Conservation (phyloP, 116 monocot genomes). For the Iris pallida region DNA sequence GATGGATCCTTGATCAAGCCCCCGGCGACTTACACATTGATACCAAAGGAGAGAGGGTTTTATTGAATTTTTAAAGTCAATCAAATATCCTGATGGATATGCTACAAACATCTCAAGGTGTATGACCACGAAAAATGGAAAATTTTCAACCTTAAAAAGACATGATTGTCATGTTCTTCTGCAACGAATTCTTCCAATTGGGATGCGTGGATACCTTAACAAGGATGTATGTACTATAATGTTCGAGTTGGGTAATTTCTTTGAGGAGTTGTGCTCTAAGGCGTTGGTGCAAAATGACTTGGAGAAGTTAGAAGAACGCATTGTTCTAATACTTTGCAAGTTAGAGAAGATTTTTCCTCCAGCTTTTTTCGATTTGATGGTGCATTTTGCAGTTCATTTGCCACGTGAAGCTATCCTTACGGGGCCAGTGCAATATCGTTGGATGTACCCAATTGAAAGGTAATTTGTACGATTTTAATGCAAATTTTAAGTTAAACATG, state of each 20-base stretch:
- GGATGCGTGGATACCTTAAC: neutral
- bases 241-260: neutral
- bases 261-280: slow-evolving; percentile 4
- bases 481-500: neutral
- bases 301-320: neutral
- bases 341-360: slow-evolving; percentile 5
- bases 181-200: slow-evolving; percentile 3
- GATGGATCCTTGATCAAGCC: neutral
- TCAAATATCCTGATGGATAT: slow-evolving; percentile 3
- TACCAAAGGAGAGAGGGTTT: neutral
- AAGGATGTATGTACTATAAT: neutral
- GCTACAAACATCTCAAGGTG: slow-evolving; percentile 7
- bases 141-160: neutral
- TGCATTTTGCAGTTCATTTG: slow-evolving; percentile 13
- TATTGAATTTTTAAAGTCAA: neutral
- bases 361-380: slow-evolving; percentile 17
- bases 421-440: slow-evolving; percentile 13
- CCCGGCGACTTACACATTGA: neutral
- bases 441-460: slow-evolving; percentile 19
- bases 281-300: neutral
- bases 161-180: slow-evolving; percentile 10
- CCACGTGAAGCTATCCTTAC: slow-evolving; percentile 1
- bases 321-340: slow-evolving; percentile 9
- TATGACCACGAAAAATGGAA: neutral
- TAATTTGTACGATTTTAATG: neutral